Conservation (phyloP, 495 filamentous ascomycete genomes). For the Daldinia grandis region DNA sequence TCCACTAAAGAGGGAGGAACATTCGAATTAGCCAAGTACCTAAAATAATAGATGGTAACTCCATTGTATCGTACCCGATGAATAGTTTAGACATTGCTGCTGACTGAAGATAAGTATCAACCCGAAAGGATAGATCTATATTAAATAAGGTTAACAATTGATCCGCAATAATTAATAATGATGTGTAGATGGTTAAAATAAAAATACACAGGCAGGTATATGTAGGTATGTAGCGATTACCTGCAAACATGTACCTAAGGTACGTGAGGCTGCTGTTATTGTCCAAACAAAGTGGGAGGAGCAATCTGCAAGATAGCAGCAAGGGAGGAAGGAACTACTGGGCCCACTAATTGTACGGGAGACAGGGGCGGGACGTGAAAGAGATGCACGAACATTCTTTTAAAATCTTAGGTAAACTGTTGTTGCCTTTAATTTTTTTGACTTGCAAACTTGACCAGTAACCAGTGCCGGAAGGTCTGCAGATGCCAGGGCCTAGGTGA, state of each 20-base stretch:
- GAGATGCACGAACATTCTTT: conserved; percentile 22
- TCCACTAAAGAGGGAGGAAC: conserved; percentile 66
- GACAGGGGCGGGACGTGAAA: not conserved
- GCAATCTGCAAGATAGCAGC: conserved; percentile 1
- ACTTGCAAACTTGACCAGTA: conserved; percentile 2
- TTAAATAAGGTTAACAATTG: conserved; percentile 13
- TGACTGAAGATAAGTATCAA: conserved; percentile 10
- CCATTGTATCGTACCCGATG: conserved; percentile 74
- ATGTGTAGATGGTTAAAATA: not conserved
- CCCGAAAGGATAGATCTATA: conserved; percentile 6
- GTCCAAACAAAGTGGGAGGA: not conserved
- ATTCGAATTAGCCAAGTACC: conserved; percentile 25
- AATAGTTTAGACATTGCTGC: conserved; percentile 86
- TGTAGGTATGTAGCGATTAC: no score
- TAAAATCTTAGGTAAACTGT: not conserved
- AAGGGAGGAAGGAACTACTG: not conserved
- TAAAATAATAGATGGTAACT: not conserved
- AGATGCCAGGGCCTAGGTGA: conserved; percentile 7
- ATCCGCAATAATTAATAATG: not conserved
- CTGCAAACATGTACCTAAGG: no score
- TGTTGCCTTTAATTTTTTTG: not conserved
- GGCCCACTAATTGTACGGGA: not conserved
- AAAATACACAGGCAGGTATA: not conserved
- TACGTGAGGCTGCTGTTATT: not conserved
- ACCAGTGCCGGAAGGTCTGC: conserved; percentile 1